Evolutionary conservation across 2,329 filamentous ascomycete species (phyloP), one percentile per base, ranked within the genome.

Genomic region (Malbranchea cinnamomea): DNA sequence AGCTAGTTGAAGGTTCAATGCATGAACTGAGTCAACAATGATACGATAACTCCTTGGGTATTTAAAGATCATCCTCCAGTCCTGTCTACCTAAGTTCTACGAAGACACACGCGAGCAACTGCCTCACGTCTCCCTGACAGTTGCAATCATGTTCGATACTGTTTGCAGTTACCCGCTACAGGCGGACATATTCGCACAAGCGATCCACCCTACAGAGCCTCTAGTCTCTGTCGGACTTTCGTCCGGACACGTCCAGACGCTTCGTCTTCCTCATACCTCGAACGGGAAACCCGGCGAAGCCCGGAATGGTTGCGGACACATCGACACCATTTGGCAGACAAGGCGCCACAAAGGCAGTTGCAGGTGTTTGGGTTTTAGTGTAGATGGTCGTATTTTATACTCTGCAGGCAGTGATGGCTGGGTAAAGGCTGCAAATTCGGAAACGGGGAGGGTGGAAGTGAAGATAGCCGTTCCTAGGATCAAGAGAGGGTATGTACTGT

Each of bases 281-380:
- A 61, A 57, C 31, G 56, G 57, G 23, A 60, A 61, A 22, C 56
- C 61, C 19, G 57, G 56, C 11, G 67, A 68, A 26, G 44, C 40
- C 17, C 62, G 63, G 43, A 67, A 62, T 44, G 83, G 82, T 7
- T 78, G 69, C 38, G 78, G 76, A 24, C 71, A 76, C 33, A 79
- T 95, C 38, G 79, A 85, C 42, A 82, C 77, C 0, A 61, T 75
- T 36, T 98, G 89, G 89, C 71, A 72, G 44, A 95, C 89, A 4
- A 68, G 75, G 42, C 69, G 89, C 37, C 89, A 98, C 60, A 92
- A 93, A 62, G 87, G 84, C 8, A 94, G 84, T 64, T 95, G 87
- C 50, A 70, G 89, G 31, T 76, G 73, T 36, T 59, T 95, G 32
- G 73, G 68, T 4, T 95, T 85, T 56, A 77, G 74, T 40, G 56